These are phyloP conservation scores for Thozetella sp. DNA, from an alignment of 495 filamentous ascomycete species.

Conservation along the genomic window DNA sequence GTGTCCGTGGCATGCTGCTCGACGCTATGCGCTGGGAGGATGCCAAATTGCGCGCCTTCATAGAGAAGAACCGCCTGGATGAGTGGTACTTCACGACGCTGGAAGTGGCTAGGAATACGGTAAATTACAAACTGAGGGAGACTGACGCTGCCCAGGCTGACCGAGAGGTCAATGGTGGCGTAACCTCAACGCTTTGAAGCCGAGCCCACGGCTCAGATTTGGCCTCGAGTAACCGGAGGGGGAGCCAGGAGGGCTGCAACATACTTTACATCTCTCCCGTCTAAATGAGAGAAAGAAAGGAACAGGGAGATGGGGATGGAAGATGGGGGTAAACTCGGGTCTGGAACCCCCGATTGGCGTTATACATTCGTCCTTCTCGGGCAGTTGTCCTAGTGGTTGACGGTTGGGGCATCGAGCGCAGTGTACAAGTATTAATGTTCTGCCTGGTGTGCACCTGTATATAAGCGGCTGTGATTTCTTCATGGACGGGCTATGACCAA, in stretches of 20 bases:
- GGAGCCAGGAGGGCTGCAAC: too few species aligned
- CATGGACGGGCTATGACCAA: background rate
- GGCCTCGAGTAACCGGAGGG: too few species aligned
- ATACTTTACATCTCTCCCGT: too few species aligned
- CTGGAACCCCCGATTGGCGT: too few species aligned
- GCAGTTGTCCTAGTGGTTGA: background rate
- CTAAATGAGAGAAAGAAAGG: too few species aligned
- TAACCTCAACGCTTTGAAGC: too few species aligned
- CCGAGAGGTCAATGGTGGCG: background rate
- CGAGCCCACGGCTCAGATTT: too few species aligned
- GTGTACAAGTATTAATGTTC: constrained; percentile 3
- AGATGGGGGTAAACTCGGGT: too few species aligned
- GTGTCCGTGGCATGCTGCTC: constrained; percentile 47
- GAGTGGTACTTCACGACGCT: constrained; percentile 48
- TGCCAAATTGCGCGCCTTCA: constrained; percentile 44
- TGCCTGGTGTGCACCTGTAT: background rate
- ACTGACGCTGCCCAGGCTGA: background rate
- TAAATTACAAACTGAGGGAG: constrained; percentile 7
- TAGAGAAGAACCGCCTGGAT: constrained; percentile 62
- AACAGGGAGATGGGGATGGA: too few species aligned
- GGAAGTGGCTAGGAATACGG: constrained; percentile 28
- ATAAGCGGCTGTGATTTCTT: background rate
- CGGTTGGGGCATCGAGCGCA: background rate
- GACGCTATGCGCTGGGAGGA: constrained; percentile 61
- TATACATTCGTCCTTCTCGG: background rate